Percentiles rank a stretch among this genome's conserved stretches.
Evolutionary conservation across 1,284 basidiomycete genomes (phyloP).

Genomic region (Anthracocystis panici-leucophaei): DNA sequence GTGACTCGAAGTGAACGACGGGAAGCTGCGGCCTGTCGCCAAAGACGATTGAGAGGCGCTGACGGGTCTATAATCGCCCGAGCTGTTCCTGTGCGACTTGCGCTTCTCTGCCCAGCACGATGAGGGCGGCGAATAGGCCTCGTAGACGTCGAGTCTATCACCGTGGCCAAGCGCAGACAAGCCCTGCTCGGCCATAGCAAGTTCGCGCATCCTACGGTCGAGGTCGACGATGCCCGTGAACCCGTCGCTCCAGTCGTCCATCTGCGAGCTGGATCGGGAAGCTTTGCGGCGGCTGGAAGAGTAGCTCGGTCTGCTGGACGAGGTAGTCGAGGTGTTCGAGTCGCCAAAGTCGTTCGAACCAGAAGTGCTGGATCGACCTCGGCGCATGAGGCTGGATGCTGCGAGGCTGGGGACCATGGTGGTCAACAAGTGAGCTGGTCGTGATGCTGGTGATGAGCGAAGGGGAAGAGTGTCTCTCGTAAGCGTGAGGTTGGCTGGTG

Average conservation of each 20-base stretch:
- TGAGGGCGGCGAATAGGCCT: constrained; percentile 9
- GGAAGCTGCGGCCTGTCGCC: constrained; percentile 19
- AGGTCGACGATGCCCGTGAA: constrained; percentile 56
- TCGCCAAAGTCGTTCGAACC: constrained; percentile 8
- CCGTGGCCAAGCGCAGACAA: neutral
- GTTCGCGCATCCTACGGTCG: constrained; percentile 48
- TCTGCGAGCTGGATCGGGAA: constrained; percentile 18
- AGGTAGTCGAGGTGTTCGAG: constrained; percentile 27
- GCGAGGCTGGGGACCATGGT: constrained; percentile 18
- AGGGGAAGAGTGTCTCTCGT: neutral
- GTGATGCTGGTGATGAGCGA: neutral
- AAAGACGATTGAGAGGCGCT: constrained; percentile 26
- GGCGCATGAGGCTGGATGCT: constrained; percentile 17
- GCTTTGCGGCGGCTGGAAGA: constrained; percentile 24
- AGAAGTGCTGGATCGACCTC: constrained; percentile 14
- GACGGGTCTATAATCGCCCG: constrained; percentile 13
- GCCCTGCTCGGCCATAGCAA: constrained; percentile 48
- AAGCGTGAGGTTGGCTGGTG: neutral
- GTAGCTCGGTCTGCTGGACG: constrained; percentile 26
- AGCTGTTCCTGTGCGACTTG: constrained; percentile 16
- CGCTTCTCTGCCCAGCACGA: constrained; percentile 12
- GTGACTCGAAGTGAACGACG: constrained; percentile 16
- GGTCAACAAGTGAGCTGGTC: too few species aligned
- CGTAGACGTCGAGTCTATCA: constrained; percentile 15
- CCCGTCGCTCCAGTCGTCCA: constrained; percentile 53